phyloP scores from a whole-genome alignment of 83 land plant species.

The Diphasiastrum complanatum region DNA sequence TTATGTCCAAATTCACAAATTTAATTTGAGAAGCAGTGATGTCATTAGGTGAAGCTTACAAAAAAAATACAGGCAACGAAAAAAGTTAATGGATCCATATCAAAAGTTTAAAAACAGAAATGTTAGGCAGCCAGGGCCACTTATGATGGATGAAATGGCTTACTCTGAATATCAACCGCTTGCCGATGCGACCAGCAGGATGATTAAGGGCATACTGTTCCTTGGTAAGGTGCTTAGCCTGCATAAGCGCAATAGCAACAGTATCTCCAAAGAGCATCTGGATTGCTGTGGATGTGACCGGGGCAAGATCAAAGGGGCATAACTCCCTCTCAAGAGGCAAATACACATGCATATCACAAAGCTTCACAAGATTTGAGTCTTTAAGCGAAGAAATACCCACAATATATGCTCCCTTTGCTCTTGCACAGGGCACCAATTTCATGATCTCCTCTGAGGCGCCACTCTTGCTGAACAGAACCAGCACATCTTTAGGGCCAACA shows the following conservation, averaged over 20 bases:
- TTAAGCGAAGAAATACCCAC: conserved; percentile 53
- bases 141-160: too few relatives aligned
- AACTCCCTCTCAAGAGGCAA: conserved; percentile 89
- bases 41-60: too few relatives aligned
- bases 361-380: conserved; percentile 29
- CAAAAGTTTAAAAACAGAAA: too few relatives aligned
- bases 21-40: too few relatives aligned
- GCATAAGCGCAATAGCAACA: conserved; percentile 87
- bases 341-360: conserved; percentile 79
- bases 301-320: conserved; percentile 95
- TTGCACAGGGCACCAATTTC: conserved; percentile 66
- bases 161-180: conserved; percentile 83
- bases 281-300: conserved; percentile 90
- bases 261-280: conserved; percentile 99
- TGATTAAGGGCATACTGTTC: conserved; percentile 92
- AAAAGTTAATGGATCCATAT: too few relatives aligned
- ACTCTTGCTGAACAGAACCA: conserved; percentile 80
- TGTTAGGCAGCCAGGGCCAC: too few relatives aligned
- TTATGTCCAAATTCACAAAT: too few relatives aligned
- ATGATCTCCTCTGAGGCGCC: conserved; percentile 85
- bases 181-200: conserved; percentile 97
- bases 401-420: conserved; percentile 72
- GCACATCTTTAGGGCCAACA: conserved; percentile 43
- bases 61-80: too few relatives aligned
- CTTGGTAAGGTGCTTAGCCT: conserved; percentile 69